A percentile compares a stretch with the other conserved stretches of the same genome.
These are phyloP conservation scores for Daldinia childiae DNA, from an alignment of 495 filamentous ascomycete genomes.

Conservation along the genomic window DNA sequence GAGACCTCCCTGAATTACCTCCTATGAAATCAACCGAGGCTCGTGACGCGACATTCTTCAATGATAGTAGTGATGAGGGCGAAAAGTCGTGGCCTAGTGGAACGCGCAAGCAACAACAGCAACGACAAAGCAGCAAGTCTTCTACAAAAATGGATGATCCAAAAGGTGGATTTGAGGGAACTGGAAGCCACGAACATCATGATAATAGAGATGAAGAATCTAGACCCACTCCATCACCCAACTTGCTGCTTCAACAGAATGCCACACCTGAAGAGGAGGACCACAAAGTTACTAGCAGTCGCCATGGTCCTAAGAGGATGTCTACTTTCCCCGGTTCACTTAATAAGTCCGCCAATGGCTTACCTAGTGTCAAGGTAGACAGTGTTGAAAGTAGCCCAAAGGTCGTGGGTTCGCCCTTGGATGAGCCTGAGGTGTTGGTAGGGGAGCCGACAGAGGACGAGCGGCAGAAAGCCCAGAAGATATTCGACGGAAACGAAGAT, in stretches of 20 bases:
- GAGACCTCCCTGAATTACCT: constrained; percentile 42
- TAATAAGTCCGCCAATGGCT: constrained; percentile 57
- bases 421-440: constrained; percentile 59
- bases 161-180: constrained; percentile 3
- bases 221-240: constrained; percentile 27
- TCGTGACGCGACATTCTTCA: constrained; percentile 42
- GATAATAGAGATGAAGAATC: constrained; percentile 8
- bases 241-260: constrained; percentile 33
- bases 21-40: constrained; percentile 21
- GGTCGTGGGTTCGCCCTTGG: constrained; percentile 52
- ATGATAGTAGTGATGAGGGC: constrained; percentile 47
- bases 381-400: constrained; percentile 42
- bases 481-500: constrained; percentile 87
- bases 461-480: constrained; percentile 76
- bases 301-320: constrained; percentile 30
- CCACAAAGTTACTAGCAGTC: constrained; percentile 11
- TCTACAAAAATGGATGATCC: constrained; percentile 11
- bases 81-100: constrained; percentile 22
- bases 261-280: constrained; percentile 20
- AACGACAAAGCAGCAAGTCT: constrained; percentile 22
- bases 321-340: constrained; percentile 40
- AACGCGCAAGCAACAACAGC: constrained; percentile 24
- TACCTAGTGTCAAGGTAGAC: constrained; percentile 61
- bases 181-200: constrained; percentile 15
- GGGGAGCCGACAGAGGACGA: constrained; percentile 70